Percentiles rank a stretch among this genome's conserved stretches.
Evolutionary conservation across 2,329 filamentous ascomycete genomes (phyloP).

Genomic region (Mariannaea elegans): DNA sequence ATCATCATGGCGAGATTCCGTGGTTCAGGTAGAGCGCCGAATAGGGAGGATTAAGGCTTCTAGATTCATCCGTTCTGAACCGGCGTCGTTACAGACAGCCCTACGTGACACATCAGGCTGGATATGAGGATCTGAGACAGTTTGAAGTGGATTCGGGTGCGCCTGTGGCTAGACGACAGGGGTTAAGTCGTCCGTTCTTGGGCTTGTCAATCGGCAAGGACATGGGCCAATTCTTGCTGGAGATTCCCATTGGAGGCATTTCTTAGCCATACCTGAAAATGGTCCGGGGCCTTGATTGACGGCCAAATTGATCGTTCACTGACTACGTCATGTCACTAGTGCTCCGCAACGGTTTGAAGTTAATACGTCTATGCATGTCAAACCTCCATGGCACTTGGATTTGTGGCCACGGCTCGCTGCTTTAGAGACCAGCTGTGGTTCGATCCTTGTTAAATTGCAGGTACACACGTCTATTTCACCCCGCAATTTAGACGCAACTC

Average conservation of each 20-base stretch:
- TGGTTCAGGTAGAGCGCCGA: background rate
- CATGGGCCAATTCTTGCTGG: background rate
- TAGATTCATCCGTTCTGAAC: slow-evolving; percentile 11
- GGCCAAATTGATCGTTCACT: background rate
- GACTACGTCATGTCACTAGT: background rate
- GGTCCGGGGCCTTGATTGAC: background rate
- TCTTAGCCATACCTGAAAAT: slow-evolving; percentile 2
- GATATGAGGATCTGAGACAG: slow-evolving; percentile 6
- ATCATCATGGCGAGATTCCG: slow-evolving; percentile 8
- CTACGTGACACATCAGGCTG: slow-evolving; percentile 2
- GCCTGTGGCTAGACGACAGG: slow-evolving; percentile 20
- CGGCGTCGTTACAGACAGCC: background rate
- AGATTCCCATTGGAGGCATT: slow-evolving; percentile 26
- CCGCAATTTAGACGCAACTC: slow-evolving; percentile 10
- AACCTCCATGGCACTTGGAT: background rate
- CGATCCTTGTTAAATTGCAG: slow-evolving; percentile 9
- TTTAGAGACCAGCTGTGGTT: background rate
- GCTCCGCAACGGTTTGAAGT: no score
- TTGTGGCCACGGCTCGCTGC: background rate
- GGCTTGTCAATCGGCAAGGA: background rate
- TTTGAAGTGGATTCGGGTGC: background rate
- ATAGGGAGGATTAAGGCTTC: background rate
- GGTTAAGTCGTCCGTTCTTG: slow-evolving; percentile 20
- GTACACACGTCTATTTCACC: slow-evolving; percentile 1
- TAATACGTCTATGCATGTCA: background rate